Percentiles rank a stretch among this genome's conserved stretches.
Evolutionary conservation across 495 filamentous ascomycete genomes (phyloP).

Genomic region (Penicillium diatomitis): DNA sequence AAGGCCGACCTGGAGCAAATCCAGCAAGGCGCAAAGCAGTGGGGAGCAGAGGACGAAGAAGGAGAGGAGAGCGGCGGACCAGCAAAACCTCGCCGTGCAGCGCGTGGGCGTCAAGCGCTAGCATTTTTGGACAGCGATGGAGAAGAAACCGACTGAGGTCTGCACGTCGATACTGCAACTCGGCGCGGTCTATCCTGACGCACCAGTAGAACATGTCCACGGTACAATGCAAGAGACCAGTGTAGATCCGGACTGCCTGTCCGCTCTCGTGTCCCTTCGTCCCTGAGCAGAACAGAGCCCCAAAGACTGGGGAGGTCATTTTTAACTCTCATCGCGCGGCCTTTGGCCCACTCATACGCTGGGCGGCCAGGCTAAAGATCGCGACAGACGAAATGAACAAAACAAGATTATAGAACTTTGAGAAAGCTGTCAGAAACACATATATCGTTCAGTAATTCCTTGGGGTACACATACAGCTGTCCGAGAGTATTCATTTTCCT

Average conservation of each 20-base stretch:
- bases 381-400: slow-evolving; percentile 92
- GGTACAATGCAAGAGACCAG: no score
- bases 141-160: slow-evolving; percentile 40
- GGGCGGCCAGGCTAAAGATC: slow-evolving; percentile 83
- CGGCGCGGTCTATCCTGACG: no score
- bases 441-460: not conserved
- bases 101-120: slow-evolving; percentile 39
- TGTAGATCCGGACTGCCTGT: no score
- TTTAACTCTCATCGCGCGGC: slow-evolving; percentile 17
- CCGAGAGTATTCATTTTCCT: slow-evolving; percentile 89
- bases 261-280: not conserved
- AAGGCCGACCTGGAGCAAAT: slow-evolving; percentile 73
- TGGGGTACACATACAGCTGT: slow-evolving; percentile 55
- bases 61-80: slow-evolving; percentile 27
- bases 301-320: not conserved
- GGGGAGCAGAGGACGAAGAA: slow-evolving; percentile 49
- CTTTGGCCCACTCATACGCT: slow-evolving; percentile 51
- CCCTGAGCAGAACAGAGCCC: not conserved
- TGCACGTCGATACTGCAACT: not conserved
- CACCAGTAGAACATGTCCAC: no score
- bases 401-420: slow-evolving; percentile 92
- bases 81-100: slow-evolving; percentile 31
- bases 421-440: not conserved
- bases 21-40: slow-evolving; percentile 64
- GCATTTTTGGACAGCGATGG: slow-evolving; percentile 47